A percentile compares a stretch with the other conserved stretches of the same genome.
These are phyloP conservation scores for Amaranthus cruentus DNA, from an alignment of 148 eudicot genomes.

Conservation along the genomic window DNA sequence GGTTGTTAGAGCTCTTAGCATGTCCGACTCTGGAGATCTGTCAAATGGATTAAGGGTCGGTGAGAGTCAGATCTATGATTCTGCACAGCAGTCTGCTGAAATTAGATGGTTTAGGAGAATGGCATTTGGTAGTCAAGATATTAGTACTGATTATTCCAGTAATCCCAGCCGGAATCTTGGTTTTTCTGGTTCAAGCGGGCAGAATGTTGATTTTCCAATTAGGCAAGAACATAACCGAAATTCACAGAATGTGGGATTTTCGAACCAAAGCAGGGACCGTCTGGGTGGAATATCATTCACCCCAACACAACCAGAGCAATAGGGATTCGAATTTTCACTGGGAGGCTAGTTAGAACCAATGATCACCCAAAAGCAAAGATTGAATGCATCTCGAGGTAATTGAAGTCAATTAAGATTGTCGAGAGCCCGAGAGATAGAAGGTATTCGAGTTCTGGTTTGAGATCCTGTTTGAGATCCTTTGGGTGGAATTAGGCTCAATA, in stretches of 20 bases:
- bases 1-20: constrained; percentile 66
- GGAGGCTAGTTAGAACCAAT: constrained; percentile 10
- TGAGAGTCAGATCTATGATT: constrained; percentile 56
- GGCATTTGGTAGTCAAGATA: constrained; percentile 70
- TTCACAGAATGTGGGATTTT: constrained; percentile 19
- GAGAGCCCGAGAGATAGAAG: not conserved
- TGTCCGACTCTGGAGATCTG: constrained; percentile 58
- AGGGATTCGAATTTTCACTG: not conserved
- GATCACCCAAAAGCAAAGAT: not conserved
- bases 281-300: not conserved
- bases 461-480: not conserved
- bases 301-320: constrained; percentile 10
- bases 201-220: constrained; percentile 14
- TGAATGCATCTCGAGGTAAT: not conserved
- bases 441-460: constrained; percentile 7
- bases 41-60: constrained; percentile 85
- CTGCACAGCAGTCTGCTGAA: constrained; percentile 67
- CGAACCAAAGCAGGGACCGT: constrained; percentile 11
- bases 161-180: constrained; percentile 29
- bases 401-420: not conserved
- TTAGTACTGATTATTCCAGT: constrained; percentile 49
- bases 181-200: constrained; percentile 18
- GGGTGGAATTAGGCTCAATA: not conserved
- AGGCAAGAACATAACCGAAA: constrained; percentile 22
- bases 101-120: constrained; percentile 60